Conservation (phyloP, 2,329 filamentous ascomycete genomes). For the Claviceps africana region DNA sequence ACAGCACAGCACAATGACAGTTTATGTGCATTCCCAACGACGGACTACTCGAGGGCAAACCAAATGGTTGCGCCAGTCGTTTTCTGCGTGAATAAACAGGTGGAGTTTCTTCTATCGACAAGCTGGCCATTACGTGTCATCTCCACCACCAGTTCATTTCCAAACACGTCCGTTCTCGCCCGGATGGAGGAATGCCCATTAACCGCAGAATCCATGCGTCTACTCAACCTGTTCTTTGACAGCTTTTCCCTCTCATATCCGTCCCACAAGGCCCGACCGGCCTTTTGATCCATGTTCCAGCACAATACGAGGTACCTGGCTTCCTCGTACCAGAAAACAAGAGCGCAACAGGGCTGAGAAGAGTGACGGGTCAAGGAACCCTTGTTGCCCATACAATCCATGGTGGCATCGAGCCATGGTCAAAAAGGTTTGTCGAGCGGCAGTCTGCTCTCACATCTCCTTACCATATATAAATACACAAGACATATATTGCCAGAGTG, state of each 20-base stretch:
- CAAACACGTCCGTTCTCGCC: background rate
- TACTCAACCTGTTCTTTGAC: background rate
- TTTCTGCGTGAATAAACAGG: too few species aligned
- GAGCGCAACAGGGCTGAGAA: constrained; percentile 15
- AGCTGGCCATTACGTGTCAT: background rate
- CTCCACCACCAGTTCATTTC: constrained; percentile 1
- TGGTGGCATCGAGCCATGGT: constrained; percentile 12
- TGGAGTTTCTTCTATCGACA: background rate
- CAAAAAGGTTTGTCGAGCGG: constrained; percentile 9
- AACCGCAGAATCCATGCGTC: background rate
- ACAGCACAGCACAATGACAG: too few species aligned
- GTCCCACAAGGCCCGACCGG: too few species aligned
- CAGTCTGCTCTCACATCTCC: background rate
- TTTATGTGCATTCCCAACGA: too few species aligned
- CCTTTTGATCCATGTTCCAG: too few species aligned
- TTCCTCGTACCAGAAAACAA: constrained; percentile 18
- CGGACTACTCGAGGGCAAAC: too few species aligned
- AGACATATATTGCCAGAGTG: background rate
- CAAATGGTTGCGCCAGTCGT: too few species aligned
- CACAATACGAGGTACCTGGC: constrained; percentile 8
- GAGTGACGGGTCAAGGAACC: constrained; percentile 22
- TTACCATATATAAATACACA: background rate
- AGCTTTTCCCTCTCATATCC: background rate
- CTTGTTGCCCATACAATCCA: constrained; percentile 23
- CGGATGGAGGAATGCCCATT: constrained; percentile 3